Evolutionary conservation across 441 rosid genomes (phyloP), one percentile per base, ranked within the genome.

Genomic region (Rhodomyrtus psidioides): DNA sequence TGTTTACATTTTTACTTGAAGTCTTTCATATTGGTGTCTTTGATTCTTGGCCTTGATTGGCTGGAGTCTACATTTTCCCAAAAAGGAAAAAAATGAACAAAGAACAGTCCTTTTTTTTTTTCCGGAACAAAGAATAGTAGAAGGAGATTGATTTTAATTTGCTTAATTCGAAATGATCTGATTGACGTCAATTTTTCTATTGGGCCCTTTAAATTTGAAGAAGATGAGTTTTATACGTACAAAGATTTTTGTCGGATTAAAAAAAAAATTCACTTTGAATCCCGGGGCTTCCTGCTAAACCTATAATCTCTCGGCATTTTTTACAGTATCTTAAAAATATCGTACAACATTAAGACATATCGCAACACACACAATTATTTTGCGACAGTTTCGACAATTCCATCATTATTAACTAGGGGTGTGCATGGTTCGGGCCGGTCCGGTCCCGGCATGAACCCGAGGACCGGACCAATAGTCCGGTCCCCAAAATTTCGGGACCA

Each of bases 241-340:
- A 2, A 0, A 39, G 0, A 39, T 2, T 65, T 21, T 30, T 17
- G 0, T 62, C 0, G 0, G 1, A 30, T 9, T 17, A 4, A 2
- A 60, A 0, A 53, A 9, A 19, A 9, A 2, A 5, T 65, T 65
- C 9, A 39, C 15, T 10, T 21, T 34, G 8, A 39, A 34, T 65
- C 21, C 21, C 21, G 55, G 16, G 17, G 16, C 53, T 53, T 3
- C 16, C 21, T 53, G 16, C 21, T 16, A 46, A 10, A 46, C 51
- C 51, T 9, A 46, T 46, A 46, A 16, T 6, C 21, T 55, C 26
- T 8, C 26, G 57, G 57, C 26, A 55, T 24, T 21, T 55, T 46
- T 8, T 8, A 55, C 5, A 9, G 4, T 24, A 12, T 55, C 58
- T 55, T 23, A 4, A 2, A 55, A 8, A 9, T 19, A 23, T 21